Base-by-base conservation (phyloP, 2,329 filamentous ascomycete species). In the Calonectria henricotiae region DNA sequence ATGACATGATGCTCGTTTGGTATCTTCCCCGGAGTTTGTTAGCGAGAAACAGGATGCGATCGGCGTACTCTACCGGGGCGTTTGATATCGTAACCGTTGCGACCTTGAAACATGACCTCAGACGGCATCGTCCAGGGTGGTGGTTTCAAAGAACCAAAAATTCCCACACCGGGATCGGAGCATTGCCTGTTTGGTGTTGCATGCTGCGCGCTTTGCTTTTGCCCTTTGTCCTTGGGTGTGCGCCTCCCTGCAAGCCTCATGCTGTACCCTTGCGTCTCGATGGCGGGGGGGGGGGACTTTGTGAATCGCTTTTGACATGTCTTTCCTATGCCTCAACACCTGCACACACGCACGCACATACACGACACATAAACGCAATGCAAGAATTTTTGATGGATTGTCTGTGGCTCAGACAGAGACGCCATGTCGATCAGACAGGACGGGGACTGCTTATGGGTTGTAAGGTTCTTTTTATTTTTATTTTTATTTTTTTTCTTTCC, bases 341-440 rank as follows among this genome's bases (percentile, higher is more conserved):
- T 7, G 27, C 27, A 30, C 27, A 30, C 27, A 7, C 27, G 27
- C 27, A 37, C 35, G 37, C 51, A 49, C 62, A 61, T 32, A 43
- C 65, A 49, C 44, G 12, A 55, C 17, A 32, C 17, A 15, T 44
- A 9, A 49, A n/a, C 25, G 39, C 46, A 41, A 62, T 70, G 58
- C 47, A 46, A 67, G 65, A 44, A 37, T 35, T 49, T 60, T 27
- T 46, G 11, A 13, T 9, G 17, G 30, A 25, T 20, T 37, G n/a
- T 25, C 35, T 37, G 51, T 55, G 51, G 51, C 51, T 55, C 35
- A 37, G 51, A 55, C 41, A 23, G 3, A 39, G 35, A 25, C 63
- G 37, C 35, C 49, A 51, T 27, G 68, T 65, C 41, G 64, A 64
- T 67, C 63, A 63, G 47, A 51, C 60, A 51, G 9, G 27, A 7